Conservation (phyloP, 352 stramenopile genomes). For the Albugo candida region DNA sequence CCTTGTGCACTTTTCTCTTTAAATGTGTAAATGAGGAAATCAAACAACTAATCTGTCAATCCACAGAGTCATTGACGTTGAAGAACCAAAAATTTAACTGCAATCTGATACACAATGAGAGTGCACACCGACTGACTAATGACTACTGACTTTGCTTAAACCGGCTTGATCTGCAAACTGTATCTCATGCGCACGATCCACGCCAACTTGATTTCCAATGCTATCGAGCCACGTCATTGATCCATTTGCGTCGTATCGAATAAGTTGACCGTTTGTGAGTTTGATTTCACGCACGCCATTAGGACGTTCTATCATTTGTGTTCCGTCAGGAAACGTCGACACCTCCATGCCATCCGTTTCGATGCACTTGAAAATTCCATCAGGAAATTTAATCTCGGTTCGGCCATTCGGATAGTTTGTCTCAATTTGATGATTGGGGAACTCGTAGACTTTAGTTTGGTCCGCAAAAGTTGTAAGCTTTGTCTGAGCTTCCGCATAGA, state of each 20-base stretch:
- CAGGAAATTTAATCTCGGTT: conserved; percentile 89
- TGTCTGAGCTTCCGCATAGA: conserved; percentile 84
- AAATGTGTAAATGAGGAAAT: too few species aligned
- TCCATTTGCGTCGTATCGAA: conserved; percentile 58
- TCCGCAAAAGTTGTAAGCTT: conserved; percentile 88
- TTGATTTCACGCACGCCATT: conserved; percentile 62
- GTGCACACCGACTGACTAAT: too few species aligned
- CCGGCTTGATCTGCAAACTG: too few species aligned
- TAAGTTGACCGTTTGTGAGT: conserved; percentile 41
- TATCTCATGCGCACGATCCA: conserved; percentile 32
- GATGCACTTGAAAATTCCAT: conserved; percentile 85
- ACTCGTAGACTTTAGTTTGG: conserved; percentile 91
- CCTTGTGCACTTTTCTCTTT: too few species aligned
- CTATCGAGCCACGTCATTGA: conserved; percentile 32
- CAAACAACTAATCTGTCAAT: too few species aligned
- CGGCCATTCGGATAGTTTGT: conserved; percentile 80
- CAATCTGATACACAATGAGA: too few species aligned
- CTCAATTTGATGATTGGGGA: conserved; percentile 90
- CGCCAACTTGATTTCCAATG: conserved; percentile 31
- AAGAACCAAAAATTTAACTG: too few species aligned
- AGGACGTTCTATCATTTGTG: conserved; percentile 53
- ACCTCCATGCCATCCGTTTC: conserved; percentile 52
- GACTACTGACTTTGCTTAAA: too few species aligned
- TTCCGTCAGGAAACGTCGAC: conserved; percentile 65
- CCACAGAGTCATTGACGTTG: too few species aligned